Evolutionary conservation across 2,329 filamentous ascomycete genomes (phyloP).

Genomic region (Teratosphaeriaceae sp.): DNA sequence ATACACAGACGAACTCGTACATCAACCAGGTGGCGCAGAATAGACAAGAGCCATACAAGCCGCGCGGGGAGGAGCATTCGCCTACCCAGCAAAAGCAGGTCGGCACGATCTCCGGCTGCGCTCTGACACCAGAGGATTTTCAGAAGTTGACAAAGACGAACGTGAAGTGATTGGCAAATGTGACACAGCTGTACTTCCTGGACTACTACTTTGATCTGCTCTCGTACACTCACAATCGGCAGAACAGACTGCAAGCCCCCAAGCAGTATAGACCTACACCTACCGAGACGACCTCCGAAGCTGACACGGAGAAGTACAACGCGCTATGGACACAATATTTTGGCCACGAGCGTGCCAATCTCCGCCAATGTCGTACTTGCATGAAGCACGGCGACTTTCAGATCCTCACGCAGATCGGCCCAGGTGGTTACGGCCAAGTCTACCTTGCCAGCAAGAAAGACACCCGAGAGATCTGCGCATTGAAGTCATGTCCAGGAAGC

Average conservation of each 20-base stretch:
- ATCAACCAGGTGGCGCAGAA: conserved; percentile 75
- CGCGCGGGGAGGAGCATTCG: conserved; percentile 48
- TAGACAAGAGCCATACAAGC: conserved; percentile 76
- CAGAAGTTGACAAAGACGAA: conserved; percentile 90
- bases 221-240: conserved; percentile 86
- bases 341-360: conserved; percentile 85
- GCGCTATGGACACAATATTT: conserved; percentile 81
- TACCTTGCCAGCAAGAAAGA: conserved; percentile 98
- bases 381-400: conserved; percentile 96
- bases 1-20: conserved; percentile 29
- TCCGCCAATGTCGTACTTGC: conserved; percentile 86
- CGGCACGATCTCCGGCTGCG: conserved; percentile 19
- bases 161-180: conserved; percentile 89
- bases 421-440: conserved; percentile 96
- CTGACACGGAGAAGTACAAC: conserved; percentile 74
- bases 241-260: conserved; percentile 79
- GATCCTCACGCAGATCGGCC: conserved; percentile 94
- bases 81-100: conserved; percentile 48
- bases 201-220: conserved; percentile 99
- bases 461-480: conserved; percentile 88
- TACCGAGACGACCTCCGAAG: conserved; percentile 63
- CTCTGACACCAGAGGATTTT: conserved; percentile 74
- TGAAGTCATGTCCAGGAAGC: conserved; percentile 99
- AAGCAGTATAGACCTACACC: conserved; percentile 73
- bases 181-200: conserved; percentile 96